phyloP scores from a whole-genome alignment of 192 early-diverging fungal species.

The Backusella parvicylindrica region DNA sequence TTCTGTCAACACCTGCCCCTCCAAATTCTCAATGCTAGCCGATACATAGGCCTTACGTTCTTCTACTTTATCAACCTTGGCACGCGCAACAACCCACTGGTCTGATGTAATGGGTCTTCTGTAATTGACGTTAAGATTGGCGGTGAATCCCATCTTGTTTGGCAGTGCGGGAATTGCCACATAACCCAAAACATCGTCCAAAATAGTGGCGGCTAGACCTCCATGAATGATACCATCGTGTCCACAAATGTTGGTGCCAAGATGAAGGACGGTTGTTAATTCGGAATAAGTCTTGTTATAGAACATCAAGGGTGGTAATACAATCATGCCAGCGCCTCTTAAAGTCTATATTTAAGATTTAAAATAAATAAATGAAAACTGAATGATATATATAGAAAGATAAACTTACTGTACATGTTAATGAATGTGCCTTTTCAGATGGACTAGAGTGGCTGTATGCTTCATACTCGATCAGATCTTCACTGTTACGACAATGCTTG shows the following conservation, averaged over 20 bases:
- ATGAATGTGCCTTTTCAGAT: conserved; percentile 17
- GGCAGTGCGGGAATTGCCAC: conserved; percentile 56
- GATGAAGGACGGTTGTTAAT: conserved; percentile 52
- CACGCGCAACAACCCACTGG: conserved; percentile 55
- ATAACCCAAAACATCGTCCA: conserved; percentile 64
- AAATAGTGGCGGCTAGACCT: conserved; percentile 66
- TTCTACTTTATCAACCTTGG: conserved; percentile 53
- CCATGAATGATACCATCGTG: conserved; percentile 81
- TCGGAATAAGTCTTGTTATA: conserved; percentile 45
- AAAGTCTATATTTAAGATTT: conserved; percentile 34
- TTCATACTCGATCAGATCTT: conserved; percentile 17
- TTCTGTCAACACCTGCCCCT: conserved; percentile 57
- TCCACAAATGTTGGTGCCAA: conserved; percentile 69
- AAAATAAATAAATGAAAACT: not conserved
- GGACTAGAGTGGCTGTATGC: conserved; percentile 18
- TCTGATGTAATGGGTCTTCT: conserved; percentile 61
- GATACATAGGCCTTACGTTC: conserved; percentile 67
- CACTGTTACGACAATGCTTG: conserved; percentile 16
- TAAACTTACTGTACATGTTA: conserved; percentile 29
- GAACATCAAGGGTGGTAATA: conserved; percentile 49
- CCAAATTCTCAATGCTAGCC: conserved; percentile 56
- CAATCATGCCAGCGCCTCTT: conserved; percentile 52
- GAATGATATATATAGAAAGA: not conserved
- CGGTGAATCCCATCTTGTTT: conserved; percentile 68
- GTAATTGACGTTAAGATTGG: conserved; percentile 74